These are phyloP conservation scores for Chlorella ohadii DNA, from an alignment of 139 green algal species.

Conservation along the genomic window DNA sequence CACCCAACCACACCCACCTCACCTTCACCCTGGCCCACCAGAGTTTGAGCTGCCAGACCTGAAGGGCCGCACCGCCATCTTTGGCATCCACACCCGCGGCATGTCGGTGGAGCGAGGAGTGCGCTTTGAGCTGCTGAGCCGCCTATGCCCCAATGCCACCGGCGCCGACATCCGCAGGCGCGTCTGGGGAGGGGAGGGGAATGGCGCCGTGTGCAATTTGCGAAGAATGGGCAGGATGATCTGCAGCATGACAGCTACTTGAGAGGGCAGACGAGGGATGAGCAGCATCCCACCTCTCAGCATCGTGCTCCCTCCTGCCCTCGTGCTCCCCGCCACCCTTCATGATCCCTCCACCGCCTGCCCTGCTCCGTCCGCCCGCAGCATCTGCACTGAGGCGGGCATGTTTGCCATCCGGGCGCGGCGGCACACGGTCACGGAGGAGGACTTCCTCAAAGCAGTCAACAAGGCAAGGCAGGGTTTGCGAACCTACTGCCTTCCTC, in stretches of 20 bases:
- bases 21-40: too few species aligned
- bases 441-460: constrained; percentile 1
- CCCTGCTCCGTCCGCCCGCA: not conserved
- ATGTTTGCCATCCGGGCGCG: constrained; percentile 19
- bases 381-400: not conserved
- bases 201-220: too few species aligned
- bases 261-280: too few species aligned
- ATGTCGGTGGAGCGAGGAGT: constrained; percentile 98
- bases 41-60: constrained; percentile 98
- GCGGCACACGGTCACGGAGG: not conserved
- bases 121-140: constrained; percentile 93
- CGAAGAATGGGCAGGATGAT: too few species aligned
- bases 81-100: constrained; percentile 93
- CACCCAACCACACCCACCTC: too few species aligned
- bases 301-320: too few species aligned
- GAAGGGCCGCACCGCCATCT: constrained; percentile 72
- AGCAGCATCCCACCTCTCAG: too few species aligned
- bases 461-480: constrained; percentile 6
- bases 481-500: too few species aligned
- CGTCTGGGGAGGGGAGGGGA: not conserved
- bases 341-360: too few species aligned
- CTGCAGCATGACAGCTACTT: too few species aligned
- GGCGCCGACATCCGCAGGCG: constrained; percentile 92
- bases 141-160: constrained; percentile 96
- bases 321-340: too few species aligned